Percentiles rank a stretch among this genome's conserved stretches.
These are phyloP conservation scores for Aristolochia californica DNA, from an alignment of 164 flowering plant genomes.

Conservation along the genomic window DNA sequence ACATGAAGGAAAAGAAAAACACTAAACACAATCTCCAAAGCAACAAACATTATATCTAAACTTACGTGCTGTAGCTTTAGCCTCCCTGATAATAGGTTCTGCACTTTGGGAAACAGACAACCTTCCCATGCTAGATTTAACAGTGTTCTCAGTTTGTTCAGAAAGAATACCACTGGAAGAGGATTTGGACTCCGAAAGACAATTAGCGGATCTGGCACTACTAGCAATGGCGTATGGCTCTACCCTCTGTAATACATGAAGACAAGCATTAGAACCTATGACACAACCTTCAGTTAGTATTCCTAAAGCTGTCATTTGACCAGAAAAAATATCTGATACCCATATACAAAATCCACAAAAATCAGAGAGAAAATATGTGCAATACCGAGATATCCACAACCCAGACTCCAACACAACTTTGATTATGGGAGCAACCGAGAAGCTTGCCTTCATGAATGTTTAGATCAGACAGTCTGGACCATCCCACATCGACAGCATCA, in stretches of 20 bases:
- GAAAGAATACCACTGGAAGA: conserved; percentile 38
- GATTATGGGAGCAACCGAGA: conserved; percentile 96
- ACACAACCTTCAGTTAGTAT: not conserved
- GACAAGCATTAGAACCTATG: conserved; percentile 7
- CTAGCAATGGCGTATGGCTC: conserved; percentile 63
- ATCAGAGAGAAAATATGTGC: conserved; percentile 4
- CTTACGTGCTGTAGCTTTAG: conserved; percentile 57
- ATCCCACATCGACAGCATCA: conserved; percentile 92
- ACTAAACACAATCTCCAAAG: not conserved
- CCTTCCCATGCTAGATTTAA: conserved; percentile 55
- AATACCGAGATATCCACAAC: conserved; percentile 92
- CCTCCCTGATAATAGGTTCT: conserved; percentile 55
- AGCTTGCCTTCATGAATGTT: conserved; percentile 96
- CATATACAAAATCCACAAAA: conserved; percentile 1
- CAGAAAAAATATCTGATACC: not conserved
- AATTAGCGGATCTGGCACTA: conserved; percentile 25
- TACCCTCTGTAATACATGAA: conserved; percentile 44
- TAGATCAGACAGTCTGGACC: conserved; percentile 93
- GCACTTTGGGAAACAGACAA: conserved; percentile 53
- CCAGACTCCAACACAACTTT: conserved; percentile 99
- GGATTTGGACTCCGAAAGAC: conserved; percentile 47
- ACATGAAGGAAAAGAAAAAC: conserved; percentile 3
- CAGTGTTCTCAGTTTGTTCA: conserved; percentile 41
- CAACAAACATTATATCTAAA: not conserved
- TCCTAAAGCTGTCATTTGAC: not conserved